Base-by-base conservation (phyloP, 2,329 filamentous ascomycete species). In the Fusarium fracticaudum region DNA sequence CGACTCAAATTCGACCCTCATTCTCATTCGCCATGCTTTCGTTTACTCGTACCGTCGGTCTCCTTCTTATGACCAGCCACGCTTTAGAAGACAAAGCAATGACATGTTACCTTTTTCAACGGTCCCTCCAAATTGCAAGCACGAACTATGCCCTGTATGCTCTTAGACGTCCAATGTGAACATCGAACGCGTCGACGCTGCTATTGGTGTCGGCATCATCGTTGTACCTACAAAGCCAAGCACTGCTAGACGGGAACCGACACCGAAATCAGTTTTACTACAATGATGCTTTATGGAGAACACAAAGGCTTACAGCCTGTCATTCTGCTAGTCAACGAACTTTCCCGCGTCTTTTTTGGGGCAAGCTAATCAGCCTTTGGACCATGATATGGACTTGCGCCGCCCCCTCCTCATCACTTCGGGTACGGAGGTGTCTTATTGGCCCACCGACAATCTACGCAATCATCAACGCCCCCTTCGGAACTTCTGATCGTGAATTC, bases 371-470 rank as follows among this genome's bases (percentile, higher is more conserved):
- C 64, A 72, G 61, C 66, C 60, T 55, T 67, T 73, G 72, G 60
- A 50, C 41, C 50, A 55, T 64, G 63, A 73, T 64, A 54, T 67
- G 70, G 65, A 65, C 64, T 48, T 70, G 64, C 58, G 64, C 54
- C 72, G 66, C 66, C 77, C 71, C 74, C 67, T 67, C 66, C 57
- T 66, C 69, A 74, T 72, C 72, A 65, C 71, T 79, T 79, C 80
- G 80, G 77, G 78, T 80, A 79, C 33, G 71, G 75, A 51, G 51
- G 53, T 20, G 64, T 77, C 69, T 74, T 62, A 81, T 81, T 81
- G 79, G 79, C 64, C 67, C 68, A 38, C 67, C 53, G 43, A 53
- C 58, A 68, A 67, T 60, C 64, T 72, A 70, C 70, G 71, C 69
- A 75, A 72, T 72, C 62, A 72, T 50, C 65, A 71, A 58, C 73